Conservation (phyloP, 371 early-diverging fungal species). For the Smittium mucronatum region DNA sequence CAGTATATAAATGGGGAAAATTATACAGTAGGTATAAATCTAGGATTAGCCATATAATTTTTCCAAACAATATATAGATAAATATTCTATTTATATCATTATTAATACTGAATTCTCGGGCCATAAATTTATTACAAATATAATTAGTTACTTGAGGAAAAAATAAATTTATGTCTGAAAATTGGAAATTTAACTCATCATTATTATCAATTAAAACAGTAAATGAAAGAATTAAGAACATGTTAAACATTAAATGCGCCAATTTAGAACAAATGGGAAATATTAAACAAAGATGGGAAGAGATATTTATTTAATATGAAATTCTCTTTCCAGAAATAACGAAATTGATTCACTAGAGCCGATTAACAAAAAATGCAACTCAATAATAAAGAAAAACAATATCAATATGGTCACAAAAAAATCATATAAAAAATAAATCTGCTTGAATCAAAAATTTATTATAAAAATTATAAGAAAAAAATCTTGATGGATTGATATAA, state of each 20-base stretch:
- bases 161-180: too few relatives aligned
- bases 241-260: background rate
- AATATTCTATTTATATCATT: background rate
- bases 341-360: background rate
- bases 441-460: background rate
- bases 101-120: background rate
- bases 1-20: background rate
- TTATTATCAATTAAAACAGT: background rate
- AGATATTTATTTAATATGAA: background rate
- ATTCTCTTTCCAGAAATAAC: background rate
- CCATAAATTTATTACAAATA: background rate
- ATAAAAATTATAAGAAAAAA: background rate
- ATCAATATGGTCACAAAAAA: background rate
- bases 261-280: background rate
- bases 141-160: too few relatives aligned
- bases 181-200: background rate
- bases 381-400: background rate
- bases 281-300: background rate
- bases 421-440: background rate
- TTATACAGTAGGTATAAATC: background rate
- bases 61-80: background rate
- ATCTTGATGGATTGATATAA: background rate
- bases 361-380: background rate
- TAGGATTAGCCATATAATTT: constrained; percentile 8
- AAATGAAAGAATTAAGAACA: background rate